Conservation (phyloP, 257 asterid species). For the Cruciata laevipes region DNA sequence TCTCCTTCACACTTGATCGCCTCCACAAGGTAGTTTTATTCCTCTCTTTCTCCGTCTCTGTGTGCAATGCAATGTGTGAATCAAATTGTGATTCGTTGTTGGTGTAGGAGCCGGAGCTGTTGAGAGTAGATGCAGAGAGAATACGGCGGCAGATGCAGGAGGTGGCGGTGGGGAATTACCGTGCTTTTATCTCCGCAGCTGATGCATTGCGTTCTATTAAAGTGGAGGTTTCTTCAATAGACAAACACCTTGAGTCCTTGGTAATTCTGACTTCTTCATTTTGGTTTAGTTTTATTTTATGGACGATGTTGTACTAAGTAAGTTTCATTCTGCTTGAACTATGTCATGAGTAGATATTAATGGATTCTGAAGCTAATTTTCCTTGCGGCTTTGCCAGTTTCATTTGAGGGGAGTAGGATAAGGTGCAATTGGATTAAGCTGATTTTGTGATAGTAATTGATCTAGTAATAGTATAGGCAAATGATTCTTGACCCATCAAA, state of each 20-base stretch:
- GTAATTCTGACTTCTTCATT: slow-evolving; percentile 27
- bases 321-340: background rate
- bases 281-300: slow-evolving; percentile 4
- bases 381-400: background rate
- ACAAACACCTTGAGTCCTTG: slow-evolving; percentile 80
- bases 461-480: background rate
- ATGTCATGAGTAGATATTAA: background rate
- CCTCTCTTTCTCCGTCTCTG: background rate
- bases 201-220: slow-evolving; percentile 84
- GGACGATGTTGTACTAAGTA: background rate
- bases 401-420: background rate
- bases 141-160: slow-evolving; percentile 98
- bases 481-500: background rate
- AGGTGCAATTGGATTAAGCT: background rate
- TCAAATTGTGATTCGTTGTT: background rate
- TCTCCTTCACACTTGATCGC: slow-evolving; percentile 95
- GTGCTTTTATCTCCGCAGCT: slow-evolving; percentile 84
- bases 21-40: slow-evolving; percentile 63
- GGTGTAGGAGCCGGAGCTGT: slow-evolving; percentile 79
- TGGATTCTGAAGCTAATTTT: background rate
- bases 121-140: slow-evolving; percentile 94
- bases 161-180: slow-evolving; percentile 93
- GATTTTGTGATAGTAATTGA: background rate
- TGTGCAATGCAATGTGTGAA: background rate
- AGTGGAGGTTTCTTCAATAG: slow-evolving; percentile 78